Percentiles rank a stretch among this genome's conserved stretches.
These are phyloP conservation scores for Saccharomycopsis sp. DNA, from an alignment of 805 yeast species.

Conservation along the genomic window DNA sequence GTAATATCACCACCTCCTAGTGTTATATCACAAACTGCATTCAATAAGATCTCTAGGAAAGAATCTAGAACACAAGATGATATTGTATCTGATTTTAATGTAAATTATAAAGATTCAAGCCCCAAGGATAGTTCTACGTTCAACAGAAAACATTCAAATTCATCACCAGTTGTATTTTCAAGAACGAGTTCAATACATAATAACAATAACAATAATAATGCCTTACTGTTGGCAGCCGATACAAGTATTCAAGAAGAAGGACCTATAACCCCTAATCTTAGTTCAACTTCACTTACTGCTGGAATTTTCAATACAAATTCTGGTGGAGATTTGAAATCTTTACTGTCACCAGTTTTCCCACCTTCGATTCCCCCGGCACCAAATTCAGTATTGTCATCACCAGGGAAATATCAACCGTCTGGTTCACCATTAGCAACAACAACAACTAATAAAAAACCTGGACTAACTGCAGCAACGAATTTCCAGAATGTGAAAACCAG, in stretches of 20 bases:
- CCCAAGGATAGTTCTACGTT: conserved; percentile 1
- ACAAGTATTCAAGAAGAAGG: conserved; percentile 8
- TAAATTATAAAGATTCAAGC: neutral
- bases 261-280: conserved; percentile 8
- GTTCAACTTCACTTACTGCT: neutral
- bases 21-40: conserved; percentile 6
- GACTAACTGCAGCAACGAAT: neutral
- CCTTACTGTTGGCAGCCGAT: too few species aligned
- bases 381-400: conserved; percentile 8
- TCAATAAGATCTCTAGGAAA: conserved; percentile 2
- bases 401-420: neutral
- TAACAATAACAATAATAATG: neutral
- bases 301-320: conserved; percentile 1
- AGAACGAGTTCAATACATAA: neutral
- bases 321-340: conserved; percentile 10
- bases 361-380: conserved; percentile 21
- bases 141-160: conserved; percentile 9
- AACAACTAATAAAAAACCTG: too few species aligned
- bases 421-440: neutral
- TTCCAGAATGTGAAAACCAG: conserved; percentile 2
- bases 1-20: conserved; percentile 5
- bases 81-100: neutral
- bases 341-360: conserved; percentile 19
- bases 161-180: conserved; percentile 6
- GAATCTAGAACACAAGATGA: neutral